phyloP scores from a whole-genome alignment of 495 filamentous ascomycete species.

The Podospora anserina region DNA sequence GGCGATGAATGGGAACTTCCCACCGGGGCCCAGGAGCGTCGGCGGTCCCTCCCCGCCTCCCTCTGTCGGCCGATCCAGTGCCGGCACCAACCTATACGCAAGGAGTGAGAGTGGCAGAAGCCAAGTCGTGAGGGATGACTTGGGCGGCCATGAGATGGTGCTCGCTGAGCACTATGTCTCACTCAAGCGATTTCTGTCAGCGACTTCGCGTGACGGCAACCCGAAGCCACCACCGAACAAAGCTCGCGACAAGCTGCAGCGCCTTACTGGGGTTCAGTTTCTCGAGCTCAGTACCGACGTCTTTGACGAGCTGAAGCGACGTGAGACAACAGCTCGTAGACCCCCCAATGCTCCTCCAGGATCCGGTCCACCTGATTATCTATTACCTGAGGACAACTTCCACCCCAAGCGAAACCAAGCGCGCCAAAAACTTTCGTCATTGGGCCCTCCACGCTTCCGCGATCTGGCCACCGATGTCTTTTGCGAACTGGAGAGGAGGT shows the following conservation, averaged over 20 bases:
- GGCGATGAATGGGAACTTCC: slow-evolving; percentile 56
- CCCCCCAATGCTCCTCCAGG: slow-evolving; percentile 55
- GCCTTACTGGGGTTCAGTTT: slow-evolving; percentile 87
- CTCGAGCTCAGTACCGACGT: slow-evolving; percentile 97
- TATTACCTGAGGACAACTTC: slow-evolving; percentile 80
- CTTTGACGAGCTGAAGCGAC: slow-evolving; percentile 88
- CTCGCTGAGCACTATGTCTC: slow-evolving; percentile 78
- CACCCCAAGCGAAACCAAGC: slow-evolving; percentile 97
- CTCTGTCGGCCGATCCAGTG: slow-evolving; percentile 76
- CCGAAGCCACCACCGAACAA: slow-evolving; percentile 72
- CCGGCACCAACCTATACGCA: slow-evolving; percentile 63
- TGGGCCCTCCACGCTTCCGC: slow-evolving; percentile 77
- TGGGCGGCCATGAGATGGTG: slow-evolving; percentile 41
- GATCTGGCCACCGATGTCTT: slow-evolving; percentile 95
- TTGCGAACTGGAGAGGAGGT: slow-evolving; percentile 86
- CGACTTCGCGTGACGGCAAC: slow-evolving; percentile 69
- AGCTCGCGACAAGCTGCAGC: slow-evolving; percentile 87
- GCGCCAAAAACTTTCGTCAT: slow-evolving; percentile 84
- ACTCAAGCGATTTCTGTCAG: slow-evolving; percentile 71
- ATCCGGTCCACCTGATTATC: slow-evolving; percentile 58
- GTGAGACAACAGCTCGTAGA: slow-evolving; percentile 59
- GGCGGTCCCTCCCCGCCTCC: slow-evolving; percentile 78
- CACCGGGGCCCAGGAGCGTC: slow-evolving; percentile 46
- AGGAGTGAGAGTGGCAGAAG: slow-evolving; percentile 59
- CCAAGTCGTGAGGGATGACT: slow-evolving; percentile 44